Evolutionary conservation across 1,284 basidiomycete genomes (phyloP).

Genomic region (Ustilago shanxiensis): DNA sequence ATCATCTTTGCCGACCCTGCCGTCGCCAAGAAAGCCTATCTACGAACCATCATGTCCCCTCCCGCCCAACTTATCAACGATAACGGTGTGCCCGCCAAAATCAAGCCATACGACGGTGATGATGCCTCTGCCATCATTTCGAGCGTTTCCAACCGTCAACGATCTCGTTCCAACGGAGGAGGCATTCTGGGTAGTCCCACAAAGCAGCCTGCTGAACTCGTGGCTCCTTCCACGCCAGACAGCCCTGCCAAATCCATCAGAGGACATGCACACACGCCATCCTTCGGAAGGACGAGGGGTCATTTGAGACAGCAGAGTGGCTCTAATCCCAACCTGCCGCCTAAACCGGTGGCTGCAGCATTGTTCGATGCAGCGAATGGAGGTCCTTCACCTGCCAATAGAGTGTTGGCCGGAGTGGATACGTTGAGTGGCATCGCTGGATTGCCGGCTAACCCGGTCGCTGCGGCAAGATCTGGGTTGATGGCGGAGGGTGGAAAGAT

Average conservation of each 20-base stretch:
- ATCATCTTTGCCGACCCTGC: constrained; percentile 85
- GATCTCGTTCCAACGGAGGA: constrained; percentile 62
- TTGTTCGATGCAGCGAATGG: constrained; percentile 66
- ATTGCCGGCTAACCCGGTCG: constrained; percentile 46
- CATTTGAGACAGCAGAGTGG: constrained; percentile 60
- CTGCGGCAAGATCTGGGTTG: constrained; percentile 27
- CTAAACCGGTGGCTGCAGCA: constrained; percentile 64
- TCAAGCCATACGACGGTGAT: constrained; percentile 92
- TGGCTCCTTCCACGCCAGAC: constrained; percentile 28
- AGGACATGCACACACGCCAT: constrained; percentile 36
- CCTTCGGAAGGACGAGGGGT: constrained; percentile 42
- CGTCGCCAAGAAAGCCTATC: constrained; percentile 90
- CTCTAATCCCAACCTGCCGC: constrained; percentile 56
- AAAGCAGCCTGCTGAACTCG: constrained; percentile 42
- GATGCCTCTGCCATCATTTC: constrained; percentile 92
- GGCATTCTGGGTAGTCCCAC: constrained; percentile 41
- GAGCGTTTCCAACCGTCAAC: constrained; percentile 78
- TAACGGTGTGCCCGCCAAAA: constrained; percentile 72
- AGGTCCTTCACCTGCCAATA: constrained; percentile 62
- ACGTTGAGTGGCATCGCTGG: constrained; percentile 51
- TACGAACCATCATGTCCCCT: constrained; percentile 80
- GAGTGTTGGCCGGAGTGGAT: constrained; percentile 49
- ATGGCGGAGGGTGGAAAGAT: constrained; percentile 33
- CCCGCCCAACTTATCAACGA: constrained; percentile 73
- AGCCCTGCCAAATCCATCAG: constrained; percentile 30